Evolutionary conservation across 208 protist genomes (phyloP).

Genomic region (Trypanosomatidae sp.): DNA sequence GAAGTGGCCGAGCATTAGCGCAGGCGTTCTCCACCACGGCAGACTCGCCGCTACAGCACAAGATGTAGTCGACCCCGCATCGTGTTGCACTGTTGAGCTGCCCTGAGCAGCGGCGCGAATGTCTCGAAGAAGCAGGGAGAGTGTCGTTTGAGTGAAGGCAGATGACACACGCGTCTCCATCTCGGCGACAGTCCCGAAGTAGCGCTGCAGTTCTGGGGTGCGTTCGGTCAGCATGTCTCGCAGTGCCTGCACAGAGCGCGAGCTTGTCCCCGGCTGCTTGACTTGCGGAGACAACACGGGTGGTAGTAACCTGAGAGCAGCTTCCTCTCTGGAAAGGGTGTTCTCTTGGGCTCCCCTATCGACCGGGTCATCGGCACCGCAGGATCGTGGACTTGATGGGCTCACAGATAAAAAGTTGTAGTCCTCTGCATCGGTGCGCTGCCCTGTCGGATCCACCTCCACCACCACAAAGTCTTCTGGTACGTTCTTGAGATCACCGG

Average conservation of each 20-base stretch:
- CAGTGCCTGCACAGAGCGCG: background rate
- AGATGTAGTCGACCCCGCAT: background rate
- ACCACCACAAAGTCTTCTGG: conserved; percentile 83
- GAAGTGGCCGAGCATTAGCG: conserved; percentile 11
- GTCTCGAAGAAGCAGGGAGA: conserved; percentile 16
- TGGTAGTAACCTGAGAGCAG: background rate
- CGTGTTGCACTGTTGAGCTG: background rate
- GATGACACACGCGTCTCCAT: conserved; percentile 4
- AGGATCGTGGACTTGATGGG: background rate
- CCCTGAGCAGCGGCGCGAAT: conserved; percentile 11
- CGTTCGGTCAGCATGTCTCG: background rate
- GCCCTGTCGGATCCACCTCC: conserved; percentile 59
- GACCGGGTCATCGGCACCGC: background rate
- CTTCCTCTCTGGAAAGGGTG: background rate
- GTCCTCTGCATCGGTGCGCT: conserved; percentile 43
- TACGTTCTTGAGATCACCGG: conserved; percentile 42
- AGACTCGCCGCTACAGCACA: background rate
- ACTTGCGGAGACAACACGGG: background rate
- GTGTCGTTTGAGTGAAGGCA: background rate
- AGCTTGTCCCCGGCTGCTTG: background rate
- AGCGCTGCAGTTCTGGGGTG: background rate
- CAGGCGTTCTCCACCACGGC: conserved; percentile 2
- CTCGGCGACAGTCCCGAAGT: conserved; percentile 8
- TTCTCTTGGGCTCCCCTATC: background rate
- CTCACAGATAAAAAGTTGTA: conserved; percentile 21